Base-by-base conservation (phyloP, 352 stramenopile genomes). In the Phytophthora vignae region DNA sequence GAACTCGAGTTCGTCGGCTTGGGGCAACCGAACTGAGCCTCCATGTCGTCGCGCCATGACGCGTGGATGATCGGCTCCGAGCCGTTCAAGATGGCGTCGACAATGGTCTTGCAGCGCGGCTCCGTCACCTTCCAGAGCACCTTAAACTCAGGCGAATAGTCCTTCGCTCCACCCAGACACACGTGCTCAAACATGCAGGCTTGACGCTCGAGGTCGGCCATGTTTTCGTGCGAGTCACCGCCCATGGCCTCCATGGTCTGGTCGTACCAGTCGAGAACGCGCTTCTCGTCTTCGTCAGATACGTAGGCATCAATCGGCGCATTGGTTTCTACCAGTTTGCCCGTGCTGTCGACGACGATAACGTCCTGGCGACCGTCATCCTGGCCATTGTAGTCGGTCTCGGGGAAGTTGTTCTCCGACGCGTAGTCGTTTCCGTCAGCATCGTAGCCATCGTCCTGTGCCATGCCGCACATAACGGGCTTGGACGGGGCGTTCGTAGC, bases 131-230 rank as follows among this genome's bases (percentile, higher is more conserved):
- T 55, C 78, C 73, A 85, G 27, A 55, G 70, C 2, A 53, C 60
- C 55, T 83, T 88, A 74, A 86, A 84, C 50, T 82, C 78, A 0
- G 67, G 36, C 11, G 67, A 76, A 69, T 80, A 88, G 36, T 82
- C 73, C 5, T 46, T 54, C 2, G 74, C 60, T n/a, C 78, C 71
- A 5, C 78, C 78, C 25, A 86, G 64, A 50, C 73, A 86, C 31
- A 83, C 64, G 17, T 82, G 71, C 40, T 88, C 61, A 58, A 76
- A 75, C 73, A 84, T 69, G 55, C 80, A 83, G 56, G 71, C 59
- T 69, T 86, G 84, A 33, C 69, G 74, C 54, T 88, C 81, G 25
- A 88, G 71, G 50, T 88, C 78, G 5, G 63, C 72, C 19, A 79
- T 71, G 49, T 64, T 77, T 17, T 81, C 73, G 57, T 58, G 25